These are phyloP conservation scores for Fraxinus sp. DNA, from an alignment of 305 asterid species.

Conservation along the genomic window DNA sequence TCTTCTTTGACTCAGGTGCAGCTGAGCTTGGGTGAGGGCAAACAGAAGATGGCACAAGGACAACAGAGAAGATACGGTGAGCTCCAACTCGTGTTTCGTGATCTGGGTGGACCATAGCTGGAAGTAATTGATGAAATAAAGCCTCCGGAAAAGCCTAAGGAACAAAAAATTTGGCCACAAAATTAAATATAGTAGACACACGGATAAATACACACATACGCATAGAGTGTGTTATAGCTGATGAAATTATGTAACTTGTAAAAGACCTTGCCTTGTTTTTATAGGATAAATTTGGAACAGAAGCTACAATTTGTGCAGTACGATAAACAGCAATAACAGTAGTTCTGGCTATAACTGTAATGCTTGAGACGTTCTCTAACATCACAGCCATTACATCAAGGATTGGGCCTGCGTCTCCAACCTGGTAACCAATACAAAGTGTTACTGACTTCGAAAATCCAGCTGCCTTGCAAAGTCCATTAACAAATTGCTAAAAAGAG, in stretches of 20 bases:
- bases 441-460: conserved; percentile 1
- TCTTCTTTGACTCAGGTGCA: conserved; percentile 39
- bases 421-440: conserved; percentile 42
- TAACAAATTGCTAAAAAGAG: not conserved
- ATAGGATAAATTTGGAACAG: conserved; percentile 57
- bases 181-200: not conserved
- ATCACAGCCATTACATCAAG: conserved; percentile 81
- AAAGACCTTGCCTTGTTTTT: conserved; percentile 56
- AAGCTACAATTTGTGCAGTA: conserved; percentile 74
- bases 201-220: conserved; percentile 6
- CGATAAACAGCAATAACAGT: conserved; percentile 66
- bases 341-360: conserved; percentile 64
- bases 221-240: conserved; percentile 9
- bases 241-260: not conserved
- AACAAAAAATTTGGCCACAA: conserved; percentile 10
- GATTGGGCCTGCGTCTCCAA: conserved; percentile 82
- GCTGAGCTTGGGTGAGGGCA: conserved; percentile 52
- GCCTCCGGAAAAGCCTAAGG: conserved; percentile 95
- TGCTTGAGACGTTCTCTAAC: conserved; percentile 77
- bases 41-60: conserved; percentile 93
- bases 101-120: conserved; percentile 96
- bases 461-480: not conserved
- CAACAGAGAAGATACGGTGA: conserved; percentile 91
- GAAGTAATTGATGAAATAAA: conserved; percentile 91
- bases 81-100: conserved; percentile 92